Evolutionary conservation across 2,329 filamentous ascomycete genomes (phyloP).

Genomic region (Cadophora luteo-olivacea): DNA sequence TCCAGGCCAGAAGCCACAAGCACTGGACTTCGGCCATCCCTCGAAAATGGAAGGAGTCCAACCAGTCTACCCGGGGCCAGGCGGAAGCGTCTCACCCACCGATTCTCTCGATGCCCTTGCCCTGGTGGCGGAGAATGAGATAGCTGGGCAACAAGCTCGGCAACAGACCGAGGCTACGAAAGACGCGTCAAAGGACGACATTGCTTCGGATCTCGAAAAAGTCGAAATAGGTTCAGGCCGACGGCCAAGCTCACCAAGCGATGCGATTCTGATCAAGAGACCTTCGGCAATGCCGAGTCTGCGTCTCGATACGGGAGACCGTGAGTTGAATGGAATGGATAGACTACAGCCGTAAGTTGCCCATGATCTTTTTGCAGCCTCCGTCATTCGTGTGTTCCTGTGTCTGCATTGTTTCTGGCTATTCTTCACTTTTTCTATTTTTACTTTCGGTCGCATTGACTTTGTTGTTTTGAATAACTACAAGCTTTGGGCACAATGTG

Average conservation of each 20-base stretch:
- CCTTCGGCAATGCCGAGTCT: constrained; percentile 33
- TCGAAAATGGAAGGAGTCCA: constrained; percentile 10
- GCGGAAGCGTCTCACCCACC: constrained; percentile 35
- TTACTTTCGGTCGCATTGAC: neutral
- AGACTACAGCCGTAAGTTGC: constrained; percentile 35
- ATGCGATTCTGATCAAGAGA: constrained; percentile 44
- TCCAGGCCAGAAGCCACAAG: constrained; percentile 18
- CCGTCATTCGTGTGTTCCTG: neutral
- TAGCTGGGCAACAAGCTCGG: constrained; percentile 23
- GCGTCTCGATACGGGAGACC: constrained; percentile 34
- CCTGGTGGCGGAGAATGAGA: constrained; percentile 37
- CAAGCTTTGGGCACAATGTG: constrained; percentile 13
- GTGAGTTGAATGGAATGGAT: constrained; percentile 26
- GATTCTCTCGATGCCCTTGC: constrained; percentile 38
- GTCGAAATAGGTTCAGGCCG: constrained; percentile 1
- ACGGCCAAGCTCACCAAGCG: constrained; percentile 43
- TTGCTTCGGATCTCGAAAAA: neutral
- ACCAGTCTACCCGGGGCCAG: neutral
- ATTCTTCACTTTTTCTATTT: constrained; percentile 5
- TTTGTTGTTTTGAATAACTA: neutral
- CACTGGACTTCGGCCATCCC: constrained; percentile 15
- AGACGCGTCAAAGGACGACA: neutral
- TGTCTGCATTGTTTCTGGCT: neutral
- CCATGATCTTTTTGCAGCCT: neutral
- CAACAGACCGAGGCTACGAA: constrained; percentile 12